Evolutionary conservation across 1,284 basidiomycete species (phyloP), one percentile per base, ranked within the genome.

Genomic region (Irpex lacteus): DNA sequence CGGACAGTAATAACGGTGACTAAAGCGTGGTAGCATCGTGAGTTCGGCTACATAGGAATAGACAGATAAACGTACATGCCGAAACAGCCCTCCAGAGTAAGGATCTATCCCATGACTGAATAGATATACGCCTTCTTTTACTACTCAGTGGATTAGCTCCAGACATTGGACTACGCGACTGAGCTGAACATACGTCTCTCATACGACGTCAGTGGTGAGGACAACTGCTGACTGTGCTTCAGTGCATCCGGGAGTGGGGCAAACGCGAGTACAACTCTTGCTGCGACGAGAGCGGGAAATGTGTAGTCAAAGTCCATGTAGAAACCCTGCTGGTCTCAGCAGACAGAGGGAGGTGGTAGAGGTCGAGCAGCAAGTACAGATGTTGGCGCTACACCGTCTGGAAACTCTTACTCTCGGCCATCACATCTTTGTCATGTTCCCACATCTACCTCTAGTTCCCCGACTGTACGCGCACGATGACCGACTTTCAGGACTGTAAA

Each of bases 101-200:
- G 95, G 95, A 72, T 96, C 87, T 36, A 92, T 78, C 4, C 85
- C 87, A 75, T 90, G 80, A 40, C 82, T 77, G 68, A 88, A 88
- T 11, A 97, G 82, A 75, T 89, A 94, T 7, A 95, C 82, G 1
- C 95, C 95, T 76, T 98, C 96, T 71, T 88, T 86, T 64, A 98
- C 95, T 97, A n/a, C n/a, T n/a, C n/a, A n/a, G n/a, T n/a, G n/a
- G n/a, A n/a, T n/a, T n/a, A n/a, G n/a, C n/a, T n/a, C n/a, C n/a
- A n/a, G n/a, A n/a, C n/a, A n/a, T n/a, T n/a, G n/a, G n/a, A n/a
- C 15, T 26, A 8, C 18, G 19, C 47, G 18, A 52, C 32, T 34
- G 38, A 59, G 47, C n/a, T 47, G 32, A 4, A 64, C 83, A 73
- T 71, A 84, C 81, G 77, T 67, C 80, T 79, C 59, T 77, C 78